Percentiles rank a stretch among this genome's conserved stretches.
phyloP scores from a whole-genome alignment of 2,329 filamentous ascomycete genomes.

The Epichloe hybrida region DNA sequence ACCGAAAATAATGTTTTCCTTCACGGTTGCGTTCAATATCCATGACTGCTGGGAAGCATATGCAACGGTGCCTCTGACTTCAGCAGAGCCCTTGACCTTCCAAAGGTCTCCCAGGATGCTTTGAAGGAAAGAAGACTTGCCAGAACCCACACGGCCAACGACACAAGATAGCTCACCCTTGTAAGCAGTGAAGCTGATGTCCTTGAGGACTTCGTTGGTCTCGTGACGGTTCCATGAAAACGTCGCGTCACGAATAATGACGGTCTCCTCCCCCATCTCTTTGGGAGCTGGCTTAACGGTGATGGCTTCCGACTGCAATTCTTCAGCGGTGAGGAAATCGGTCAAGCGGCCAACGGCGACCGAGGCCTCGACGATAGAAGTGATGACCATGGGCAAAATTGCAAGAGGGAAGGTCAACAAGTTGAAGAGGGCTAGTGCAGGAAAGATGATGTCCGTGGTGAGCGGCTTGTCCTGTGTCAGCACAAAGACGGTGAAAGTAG shows the following conservation, averaged over 20 bases:
- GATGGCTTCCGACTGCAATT: conserved; percentile 79
- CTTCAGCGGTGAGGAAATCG: conserved; percentile 73
- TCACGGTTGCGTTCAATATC: conserved; percentile 96
- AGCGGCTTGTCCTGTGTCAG: conserved; percentile 67
- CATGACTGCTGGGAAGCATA: conserved; percentile 90
- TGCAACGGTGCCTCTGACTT: conserved; percentile 68
- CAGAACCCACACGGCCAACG: conserved; percentile 85
- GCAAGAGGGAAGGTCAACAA: conserved; percentile 88
- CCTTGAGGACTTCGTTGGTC: conserved; percentile 54
- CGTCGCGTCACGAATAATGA: conserved; percentile 68
- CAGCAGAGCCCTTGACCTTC: conserved; percentile 74
- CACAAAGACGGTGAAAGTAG: conserved; percentile 90
- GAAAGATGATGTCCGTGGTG: conserved; percentile 92
- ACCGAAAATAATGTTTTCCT: conserved; percentile 94
- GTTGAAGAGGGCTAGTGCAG: conserved; percentile 86
- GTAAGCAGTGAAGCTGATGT: conserved; percentile 77
- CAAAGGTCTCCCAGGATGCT: conserved; percentile 81
- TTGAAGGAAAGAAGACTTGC: conserved; percentile 87
- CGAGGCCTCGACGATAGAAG: conserved; percentile 86
- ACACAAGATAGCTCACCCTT: conserved; percentile 91
- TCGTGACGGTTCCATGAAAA: conserved; percentile 93
- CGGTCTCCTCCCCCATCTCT: conserved; percentile 76
- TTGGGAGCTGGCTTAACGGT: conserved; percentile 53
- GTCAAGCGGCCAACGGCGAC: conserved; percentile 82
- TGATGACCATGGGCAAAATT: conserved; percentile 95